These are phyloP conservation scores for Fusarium sp. DNA, from an alignment of 2,329 filamentous ascomycete genomes.

Conservation along the genomic window DNA sequence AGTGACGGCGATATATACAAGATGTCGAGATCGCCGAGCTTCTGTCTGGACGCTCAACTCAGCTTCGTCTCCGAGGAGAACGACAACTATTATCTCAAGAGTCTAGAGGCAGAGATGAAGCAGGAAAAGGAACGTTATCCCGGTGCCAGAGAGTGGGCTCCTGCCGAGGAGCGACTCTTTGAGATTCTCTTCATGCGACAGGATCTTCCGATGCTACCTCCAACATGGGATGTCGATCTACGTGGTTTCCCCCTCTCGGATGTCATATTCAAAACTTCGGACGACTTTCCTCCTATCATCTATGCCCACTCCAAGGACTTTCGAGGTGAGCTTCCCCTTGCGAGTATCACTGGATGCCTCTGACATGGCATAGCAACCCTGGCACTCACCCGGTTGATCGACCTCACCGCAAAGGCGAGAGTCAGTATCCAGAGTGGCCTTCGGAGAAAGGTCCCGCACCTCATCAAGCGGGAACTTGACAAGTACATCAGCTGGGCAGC, in stretches of 20 bases:
- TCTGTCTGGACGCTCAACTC: constrained; percentile 7
- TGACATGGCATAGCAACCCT: constrained; percentile 51
- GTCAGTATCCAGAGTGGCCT: constrained; percentile 51
- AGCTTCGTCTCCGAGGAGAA: constrained; percentile 17
- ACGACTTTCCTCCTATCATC: constrained; percentile 50
- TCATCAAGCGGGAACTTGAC: constrained; percentile 52
- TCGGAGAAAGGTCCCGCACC: constrained; percentile 45
- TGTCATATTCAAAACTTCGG: constrained; percentile 49
- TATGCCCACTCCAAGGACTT: constrained; percentile 54
- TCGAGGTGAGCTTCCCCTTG: constrained; percentile 45
- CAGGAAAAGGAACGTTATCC: constrained; percentile 56
- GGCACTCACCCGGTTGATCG: constrained; percentile 54
- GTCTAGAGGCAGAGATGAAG: constrained; percentile 54
- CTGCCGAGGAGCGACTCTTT: constrained; percentile 60
- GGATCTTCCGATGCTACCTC: constrained; percentile 55
- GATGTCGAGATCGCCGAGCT: constrained; percentile 18
- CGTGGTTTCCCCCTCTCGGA: constrained; percentile 54
- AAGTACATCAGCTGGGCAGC: constrained; percentile 56
- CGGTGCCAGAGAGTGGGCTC: constrained; percentile 62
- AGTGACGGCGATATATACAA: constrained; percentile 12
- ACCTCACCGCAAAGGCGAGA: constrained; percentile 53
- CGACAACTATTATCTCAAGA: constrained; percentile 6
- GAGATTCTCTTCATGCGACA: constrained; percentile 57
- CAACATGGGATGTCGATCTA: constrained; percentile 56
- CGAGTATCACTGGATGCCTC: not conserved